phyloP scores from a whole-genome alignment of 768 basidiomycete species.

The Pleurotus platypus region DNA sequence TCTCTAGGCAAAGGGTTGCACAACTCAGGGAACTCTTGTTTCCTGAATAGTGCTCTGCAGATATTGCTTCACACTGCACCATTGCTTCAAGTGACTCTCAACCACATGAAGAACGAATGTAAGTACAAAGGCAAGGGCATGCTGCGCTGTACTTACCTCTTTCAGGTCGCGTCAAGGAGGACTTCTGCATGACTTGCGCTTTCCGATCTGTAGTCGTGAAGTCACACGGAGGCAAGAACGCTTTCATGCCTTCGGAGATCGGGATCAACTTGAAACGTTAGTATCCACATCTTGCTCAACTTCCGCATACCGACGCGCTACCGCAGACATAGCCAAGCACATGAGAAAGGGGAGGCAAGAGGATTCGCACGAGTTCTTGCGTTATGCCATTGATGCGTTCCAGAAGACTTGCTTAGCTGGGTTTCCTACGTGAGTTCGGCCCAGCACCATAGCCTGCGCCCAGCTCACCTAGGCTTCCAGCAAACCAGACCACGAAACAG shows the following conservation, averaged over 20 bases:
- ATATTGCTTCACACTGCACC: constrained; percentile 92
- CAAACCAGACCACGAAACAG: constrained; percentile 65
- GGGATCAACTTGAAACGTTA: constrained; percentile 68
- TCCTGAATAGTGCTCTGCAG: constrained; percentile 92
- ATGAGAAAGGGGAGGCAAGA: constrained; percentile 92
- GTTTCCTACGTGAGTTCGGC: constrained; percentile 55
- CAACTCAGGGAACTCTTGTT: constrained; percentile 94
- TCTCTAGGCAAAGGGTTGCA: constrained; percentile 61
- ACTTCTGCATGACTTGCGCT: constrained; percentile 80
- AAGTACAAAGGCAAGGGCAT: constrained; percentile 25
- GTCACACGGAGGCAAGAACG: constrained; percentile 40
- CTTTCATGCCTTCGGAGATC: constrained; percentile 65
- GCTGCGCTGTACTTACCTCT: constrained; percentile 7
- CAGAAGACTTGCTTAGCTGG: constrained; percentile 82
- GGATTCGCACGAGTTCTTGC: constrained; percentile 96
- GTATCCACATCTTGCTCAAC: constrained; percentile 18
- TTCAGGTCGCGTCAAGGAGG: constrained; percentile 37
- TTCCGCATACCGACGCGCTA: constrained; percentile 6
- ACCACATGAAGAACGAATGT: constrained; percentile 58
- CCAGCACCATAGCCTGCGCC: too few relatives aligned
- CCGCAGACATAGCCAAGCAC: constrained; percentile 82
- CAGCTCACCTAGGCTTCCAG: constrained; percentile 27
- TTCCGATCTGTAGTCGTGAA: constrained; percentile 55
- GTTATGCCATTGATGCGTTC: constrained; percentile 88
- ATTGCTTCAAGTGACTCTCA: constrained; percentile 57